Conservation (phyloP, 1,139 yeast genomes). For the Yamadazyma friedrichii region DNA sequence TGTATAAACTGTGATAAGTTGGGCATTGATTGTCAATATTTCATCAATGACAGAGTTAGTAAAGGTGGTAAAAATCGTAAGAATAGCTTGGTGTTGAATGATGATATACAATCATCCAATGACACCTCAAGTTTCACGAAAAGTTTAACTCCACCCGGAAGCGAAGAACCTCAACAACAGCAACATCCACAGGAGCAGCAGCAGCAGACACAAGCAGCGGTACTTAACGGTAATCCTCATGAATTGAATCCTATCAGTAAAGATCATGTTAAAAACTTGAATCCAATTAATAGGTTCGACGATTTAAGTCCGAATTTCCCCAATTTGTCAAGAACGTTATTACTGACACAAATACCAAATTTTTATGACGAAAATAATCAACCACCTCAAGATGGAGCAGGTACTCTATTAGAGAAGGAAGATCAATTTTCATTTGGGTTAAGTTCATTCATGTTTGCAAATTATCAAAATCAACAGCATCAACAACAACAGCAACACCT, state of each 20-base stretch:
- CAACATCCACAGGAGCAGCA: no score
- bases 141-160: conserved; percentile 2
- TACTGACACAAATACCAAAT: conserved; percentile 24
- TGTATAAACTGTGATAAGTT: conserved; percentile 51
- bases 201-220: no score
- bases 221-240: no score
- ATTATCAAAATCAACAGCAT: conserved; percentile 8
- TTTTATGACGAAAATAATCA: conserved; percentile 3
- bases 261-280: not conserved
- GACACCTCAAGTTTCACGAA: conserved; percentile 1
- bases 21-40: conserved; percentile 50
- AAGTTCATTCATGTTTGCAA: conserved; percentile 31
- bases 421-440: conserved; percentile 37
- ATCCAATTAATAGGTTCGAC: not conserved
- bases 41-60: conserved; percentile 53
- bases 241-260: no score
- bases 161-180: not conserved
- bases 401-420: conserved; percentile 16
- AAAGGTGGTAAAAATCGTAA: conserved; percentile 41
- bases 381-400: not conserved
- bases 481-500: not conserved
- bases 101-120: not conserved
- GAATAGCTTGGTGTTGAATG: not conserved
- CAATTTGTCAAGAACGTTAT: conserved; percentile 17
- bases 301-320: conserved; percentile 13